Base-by-base conservation (phyloP, 306 rosid genomes). In the Ormosia emarginata region DNA sequence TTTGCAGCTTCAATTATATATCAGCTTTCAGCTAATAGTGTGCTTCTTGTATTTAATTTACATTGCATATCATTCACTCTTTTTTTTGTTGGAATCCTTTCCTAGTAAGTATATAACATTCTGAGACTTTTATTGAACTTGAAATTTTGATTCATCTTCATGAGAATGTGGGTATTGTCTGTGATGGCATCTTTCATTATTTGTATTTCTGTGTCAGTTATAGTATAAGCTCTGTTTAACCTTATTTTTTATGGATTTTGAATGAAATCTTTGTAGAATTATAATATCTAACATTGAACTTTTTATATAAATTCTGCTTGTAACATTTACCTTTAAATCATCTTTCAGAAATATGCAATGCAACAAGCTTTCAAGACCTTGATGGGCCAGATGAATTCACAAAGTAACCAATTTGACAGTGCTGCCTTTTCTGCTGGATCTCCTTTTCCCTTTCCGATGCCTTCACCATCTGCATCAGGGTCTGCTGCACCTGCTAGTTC, bases 321-420 rank as follows among this genome's bases (percentile, higher is more conserved):
- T 52, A 17, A 70, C 68, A 62, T 84, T 68, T 67, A 7, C 33
- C 49, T 77, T 64, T 44, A 64, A 39, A 77, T 81, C 29, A 29
- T 83, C 66, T 85, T 77, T 82, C 91, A 96, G 99, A 92, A 90
- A 59, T 96, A 92, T 96, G 98, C 98, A 58, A 94, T 94, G 97
- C 97, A 94, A 92, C 99, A 94, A 94, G 98, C 99, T 89, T 89
- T 94, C 83, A 92, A 96, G 93, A 91, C 92, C 67, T 29, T 96
- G 91, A 92, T 94, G 99, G 90, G 97, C 72, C 98, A 94, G 85
- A 88, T 89, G 97, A 89, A 88, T 90, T 7, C 98, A 78, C 99
- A 90, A 86, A 88, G 83, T 71, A 87, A 80, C 74, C 94, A 66
- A 66, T 86, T 89, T 81, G 83, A 75, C 63, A 91, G 81, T 82